phyloP scores from a whole-genome alignment of 2,329 filamentous ascomycete genomes.

The Fusarium graminum region DNA sequence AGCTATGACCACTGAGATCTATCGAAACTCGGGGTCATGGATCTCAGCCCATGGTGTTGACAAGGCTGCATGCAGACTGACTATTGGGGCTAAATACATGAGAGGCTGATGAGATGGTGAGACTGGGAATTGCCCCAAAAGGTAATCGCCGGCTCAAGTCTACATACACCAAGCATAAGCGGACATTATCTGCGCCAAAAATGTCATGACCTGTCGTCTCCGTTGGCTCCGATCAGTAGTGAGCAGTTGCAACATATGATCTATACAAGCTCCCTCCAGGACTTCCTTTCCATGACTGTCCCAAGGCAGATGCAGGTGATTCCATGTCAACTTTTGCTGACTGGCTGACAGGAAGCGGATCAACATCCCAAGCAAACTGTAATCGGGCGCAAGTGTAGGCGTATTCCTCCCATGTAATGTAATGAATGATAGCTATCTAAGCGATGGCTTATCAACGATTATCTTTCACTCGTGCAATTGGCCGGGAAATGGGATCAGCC shows the following conservation, averaged over 20 bases:
- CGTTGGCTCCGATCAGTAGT: slow-evolving; percentile 1
- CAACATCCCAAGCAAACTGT: slow-evolving; percentile 4
- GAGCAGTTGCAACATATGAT: not conserved
- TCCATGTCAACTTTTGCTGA: slow-evolving; percentile 25
- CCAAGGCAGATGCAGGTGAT: not conserved
- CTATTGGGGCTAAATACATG: slow-evolving; percentile 1
- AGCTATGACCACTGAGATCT: slow-evolving; percentile 29
- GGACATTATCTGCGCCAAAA: slow-evolving; percentile 5
- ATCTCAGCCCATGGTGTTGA: not conserved
- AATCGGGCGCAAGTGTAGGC: slow-evolving; percentile 7
- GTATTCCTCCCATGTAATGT: slow-evolving; percentile 1
- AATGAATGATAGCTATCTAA: not conserved
- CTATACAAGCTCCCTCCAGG: slow-evolving; percentile 13
- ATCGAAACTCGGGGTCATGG: slow-evolving; percentile 2
- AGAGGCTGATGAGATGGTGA: slow-evolving; percentile 20
- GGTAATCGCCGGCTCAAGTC: slow-evolving; percentile 25
- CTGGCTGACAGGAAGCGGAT: slow-evolving; percentile 26
- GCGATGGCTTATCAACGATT: not conserved
- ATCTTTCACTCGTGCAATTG: slow-evolving; percentile 1
- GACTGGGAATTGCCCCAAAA: slow-evolving; percentile 22
- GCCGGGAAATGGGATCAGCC: slow-evolving; percentile 26
- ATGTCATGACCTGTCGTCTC: slow-evolving; percentile 4
- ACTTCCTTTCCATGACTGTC: slow-evolving; percentile 6
- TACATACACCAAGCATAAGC: slow-evolving; percentile 13
- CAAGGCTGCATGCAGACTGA: slow-evolving; percentile 8